Evolutionary conservation across 192 early-diverging fungal species (phyloP).

Genomic region (Backusella westeae): DNA sequence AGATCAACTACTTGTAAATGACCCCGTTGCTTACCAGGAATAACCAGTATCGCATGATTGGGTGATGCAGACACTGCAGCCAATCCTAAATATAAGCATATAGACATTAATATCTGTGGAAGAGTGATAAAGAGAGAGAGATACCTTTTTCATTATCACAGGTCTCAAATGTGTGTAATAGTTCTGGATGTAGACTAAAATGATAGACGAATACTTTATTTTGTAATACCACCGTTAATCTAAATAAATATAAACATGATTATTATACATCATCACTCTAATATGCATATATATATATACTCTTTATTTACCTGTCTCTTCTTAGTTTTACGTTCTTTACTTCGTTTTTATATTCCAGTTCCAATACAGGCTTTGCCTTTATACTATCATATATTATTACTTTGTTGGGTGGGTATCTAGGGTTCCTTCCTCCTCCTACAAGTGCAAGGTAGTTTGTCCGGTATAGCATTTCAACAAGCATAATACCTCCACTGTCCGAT

Average conservation of each 20-base stretch:
- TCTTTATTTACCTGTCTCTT: slow-evolving; percentile 58
- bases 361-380: slow-evolving; percentile 63
- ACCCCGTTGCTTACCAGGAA: slow-evolving; percentile 78
- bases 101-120: neutral
- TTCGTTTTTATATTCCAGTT: slow-evolving; percentile 78
- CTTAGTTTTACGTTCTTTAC: slow-evolving; percentile 78
- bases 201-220: slow-evolving; percentile 84
- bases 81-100: slow-evolving; percentile 40
- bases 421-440: slow-evolving; percentile 82
- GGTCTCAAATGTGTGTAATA: slow-evolving; percentile 82
- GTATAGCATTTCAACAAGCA: slow-evolving; percentile 81
- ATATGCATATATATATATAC: slow-evolving; percentile 13
- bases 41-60: slow-evolving; percentile 73
- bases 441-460: slow-evolving; percentile 84
- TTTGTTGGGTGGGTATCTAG: slow-evolving; percentile 82
- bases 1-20: slow-evolving; percentile 87
- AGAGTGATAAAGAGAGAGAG: neutral
- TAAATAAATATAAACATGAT: slow-evolving; percentile 16
- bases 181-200: slow-evolving; percentile 65
- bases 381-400: slow-evolving; percentile 88
- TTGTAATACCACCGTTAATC: slow-evolving; percentile 71
- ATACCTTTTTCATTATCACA: slow-evolving; percentile 70
- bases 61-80: slow-evolving; percentile 66
- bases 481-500: slow-evolving; percentile 82
- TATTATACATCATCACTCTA: neutral